Conservation (phyloP, 176 grass and related monocot species). For the Secale cereale region DNA sequence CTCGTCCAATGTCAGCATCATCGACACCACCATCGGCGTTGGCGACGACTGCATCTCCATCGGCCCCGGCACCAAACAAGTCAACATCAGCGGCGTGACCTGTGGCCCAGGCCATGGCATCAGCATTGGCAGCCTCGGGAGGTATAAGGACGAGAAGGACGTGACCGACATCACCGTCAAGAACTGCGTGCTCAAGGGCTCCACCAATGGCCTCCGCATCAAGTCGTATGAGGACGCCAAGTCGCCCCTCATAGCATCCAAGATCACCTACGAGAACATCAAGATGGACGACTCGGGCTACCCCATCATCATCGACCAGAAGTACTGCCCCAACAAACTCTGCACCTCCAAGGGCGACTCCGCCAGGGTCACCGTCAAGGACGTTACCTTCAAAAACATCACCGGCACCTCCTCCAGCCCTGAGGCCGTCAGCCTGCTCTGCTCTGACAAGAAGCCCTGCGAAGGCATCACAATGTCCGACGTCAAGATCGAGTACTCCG, state of each 20-base stretch:
- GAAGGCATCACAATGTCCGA: slow-evolving; percentile 27
- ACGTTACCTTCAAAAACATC: slow-evolving; percentile 52
- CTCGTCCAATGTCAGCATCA: slow-evolving; percentile 44
- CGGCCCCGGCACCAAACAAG: slow-evolving; percentile 25
- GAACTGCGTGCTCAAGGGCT: slow-evolving; percentile 49
- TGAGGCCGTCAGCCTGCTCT: slow-evolving; percentile 41
- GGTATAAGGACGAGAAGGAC: slow-evolving; percentile 65
- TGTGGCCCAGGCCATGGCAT: slow-evolving; percentile 81
- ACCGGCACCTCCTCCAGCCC: slow-evolving; percentile 48
- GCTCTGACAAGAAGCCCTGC: slow-evolving; percentile 44
- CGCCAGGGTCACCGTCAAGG: slow-evolving; percentile 53
- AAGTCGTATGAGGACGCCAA: slow-evolving; percentile 51
- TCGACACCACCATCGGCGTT: slow-evolving; percentile 33
- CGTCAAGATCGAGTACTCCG: slow-evolving; percentile 25
- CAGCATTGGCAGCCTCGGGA: slow-evolving; percentile 57
- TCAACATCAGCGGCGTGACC: slow-evolving; percentile 46
- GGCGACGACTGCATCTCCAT: slow-evolving; percentile 76
- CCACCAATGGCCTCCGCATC: slow-evolving; percentile 56
- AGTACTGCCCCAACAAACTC: slow-evolving; percentile 67
- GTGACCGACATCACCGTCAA: slow-evolving; percentile 49
- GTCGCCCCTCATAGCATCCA: slow-evolving; percentile 6
- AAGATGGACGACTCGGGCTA: slow-evolving; percentile 30
- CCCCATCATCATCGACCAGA: slow-evolving; percentile 68
- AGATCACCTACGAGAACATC: slow-evolving; percentile 55
- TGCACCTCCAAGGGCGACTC: slow-evolving; percentile 23